Conservation (phyloP, 2,329 filamentous ascomycete genomes). For the Beauveria sp. region DNA sequence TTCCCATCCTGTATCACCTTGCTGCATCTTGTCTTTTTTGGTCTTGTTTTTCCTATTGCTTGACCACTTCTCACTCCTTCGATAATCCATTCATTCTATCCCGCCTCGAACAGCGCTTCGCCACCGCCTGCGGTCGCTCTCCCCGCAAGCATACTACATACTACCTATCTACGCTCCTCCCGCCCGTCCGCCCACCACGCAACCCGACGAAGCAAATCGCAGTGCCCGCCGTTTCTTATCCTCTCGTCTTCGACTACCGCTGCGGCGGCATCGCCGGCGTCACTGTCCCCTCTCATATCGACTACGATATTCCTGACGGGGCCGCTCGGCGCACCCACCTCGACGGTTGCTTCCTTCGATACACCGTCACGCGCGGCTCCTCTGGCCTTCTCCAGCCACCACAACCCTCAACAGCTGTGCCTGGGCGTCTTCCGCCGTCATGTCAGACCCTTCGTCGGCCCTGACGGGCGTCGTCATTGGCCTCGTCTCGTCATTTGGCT, state of each 20-base stretch:
- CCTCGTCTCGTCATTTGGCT: slow-evolving; percentile 88
- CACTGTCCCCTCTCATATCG: not conserved
- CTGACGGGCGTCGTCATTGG: slow-evolving; percentile 84
- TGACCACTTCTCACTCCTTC: not conserved
- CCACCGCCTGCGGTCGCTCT: not conserved
- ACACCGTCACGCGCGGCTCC: not conserved
- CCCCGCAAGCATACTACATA: not conserved
- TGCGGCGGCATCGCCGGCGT: slow-evolving; percentile 9
- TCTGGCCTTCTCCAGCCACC: not conserved
- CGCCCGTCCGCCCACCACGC: not conserved
- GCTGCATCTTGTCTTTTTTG: not conserved
- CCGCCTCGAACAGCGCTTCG: not conserved
- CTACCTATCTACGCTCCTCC: not conserved
- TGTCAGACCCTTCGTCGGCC: slow-evolving; percentile 34
- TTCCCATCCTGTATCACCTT: not conserved
- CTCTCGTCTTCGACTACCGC: not conserved
- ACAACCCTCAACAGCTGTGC: not conserved
- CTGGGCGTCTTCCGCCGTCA: not conserved
- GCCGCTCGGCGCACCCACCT: not conserved
- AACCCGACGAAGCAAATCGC: not conserved
- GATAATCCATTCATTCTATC: not conserved
- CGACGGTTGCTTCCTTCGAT: not conserved
- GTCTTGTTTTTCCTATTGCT: not conserved
- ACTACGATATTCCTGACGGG: not conserved
- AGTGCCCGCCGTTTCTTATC: not conserved